These are phyloP conservation scores for Thymus mandschuricus DNA, from an alignment of 257 asterid genomes.

Conservation along the genomic window DNA sequence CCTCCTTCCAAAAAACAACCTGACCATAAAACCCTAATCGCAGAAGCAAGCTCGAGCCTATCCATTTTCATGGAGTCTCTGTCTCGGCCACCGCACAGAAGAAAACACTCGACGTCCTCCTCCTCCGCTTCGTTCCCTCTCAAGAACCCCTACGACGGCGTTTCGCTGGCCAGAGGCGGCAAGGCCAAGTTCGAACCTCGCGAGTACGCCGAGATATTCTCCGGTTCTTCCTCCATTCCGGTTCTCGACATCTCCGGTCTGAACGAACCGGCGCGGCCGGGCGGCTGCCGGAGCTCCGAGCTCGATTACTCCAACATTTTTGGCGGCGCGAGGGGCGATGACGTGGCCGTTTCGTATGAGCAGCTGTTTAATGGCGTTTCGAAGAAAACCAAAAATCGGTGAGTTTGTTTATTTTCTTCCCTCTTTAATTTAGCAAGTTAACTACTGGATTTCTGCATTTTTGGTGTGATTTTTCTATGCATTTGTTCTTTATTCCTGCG, in stretches of 20 bases:
- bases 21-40: conserved; percentile 34
- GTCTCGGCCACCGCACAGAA: conserved; percentile 65
- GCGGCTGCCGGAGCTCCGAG: conserved; percentile 49
- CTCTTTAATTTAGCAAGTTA: too few relatives aligned
- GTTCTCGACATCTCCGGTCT: conserved; percentile 71
- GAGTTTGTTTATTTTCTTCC: conserved; percentile 9
- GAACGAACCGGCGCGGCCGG: conserved; percentile 42
- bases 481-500: background rate
- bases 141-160: conserved; percentile 72
- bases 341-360: conserved; percentile 54
- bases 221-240: conserved; percentile 76
- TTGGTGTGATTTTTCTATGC: background rate
- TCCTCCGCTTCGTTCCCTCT: conserved; percentile 57
- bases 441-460: background rate
- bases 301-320: conserved; percentile 73
- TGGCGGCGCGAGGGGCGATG: conserved; percentile 62
- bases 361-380: conserved; percentile 48
- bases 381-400: conserved; percentile 47
- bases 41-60: background rate
- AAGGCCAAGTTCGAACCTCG: conserved; percentile 46
- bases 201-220: conserved; percentile 80
- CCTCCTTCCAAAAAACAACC: background rate
- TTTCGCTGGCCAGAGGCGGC: conserved; percentile 39
- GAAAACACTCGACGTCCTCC: conserved; percentile 46
- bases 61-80: conserved; percentile 64